Percentiles rank a stretch among this genome's conserved stretches.
Conservation (phyloP, 345 rosid genomes). For the Citrus glauca region DNA sequence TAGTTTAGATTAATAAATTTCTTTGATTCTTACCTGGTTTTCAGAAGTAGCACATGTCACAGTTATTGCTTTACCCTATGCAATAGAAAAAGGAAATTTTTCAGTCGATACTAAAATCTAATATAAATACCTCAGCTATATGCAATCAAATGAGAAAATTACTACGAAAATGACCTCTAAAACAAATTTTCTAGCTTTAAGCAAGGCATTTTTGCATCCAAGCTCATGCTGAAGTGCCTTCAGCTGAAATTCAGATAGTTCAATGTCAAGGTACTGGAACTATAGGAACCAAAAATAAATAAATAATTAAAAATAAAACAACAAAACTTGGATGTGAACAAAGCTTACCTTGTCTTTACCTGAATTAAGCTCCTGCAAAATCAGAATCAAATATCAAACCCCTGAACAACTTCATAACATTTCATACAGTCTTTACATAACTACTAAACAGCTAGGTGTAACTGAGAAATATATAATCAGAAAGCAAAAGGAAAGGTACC, state of each 20-base stretch:
- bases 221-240: slow-evolving; percentile 66
- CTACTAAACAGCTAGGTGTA: neutral
- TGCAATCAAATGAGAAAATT: slow-evolving; percentile 3
- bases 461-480: slow-evolving; percentile 7
- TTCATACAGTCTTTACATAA: neutral
- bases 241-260: slow-evolving; percentile 41
- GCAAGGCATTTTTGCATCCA: slow-evolving; percentile 55
- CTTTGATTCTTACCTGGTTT: slow-evolving; percentile 26
- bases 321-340: slow-evolving; percentile 8
- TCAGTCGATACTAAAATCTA: slow-evolving; percentile 8
- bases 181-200: slow-evolving; percentile 35
- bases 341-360: slow-evolving; percentile 59
- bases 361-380: slow-evolving; percentile 65
- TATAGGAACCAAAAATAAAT: neutral
- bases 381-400: slow-evolving; percentile 16
- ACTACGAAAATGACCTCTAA: slow-evolving; percentile 21
- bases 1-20: neutral
- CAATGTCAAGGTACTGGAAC: slow-evolving; percentile 14
- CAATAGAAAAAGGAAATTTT: slow-evolving; percentile 7
- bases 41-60: slow-evolving; percentile 19
- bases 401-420: slow-evolving; percentile 3
- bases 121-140: neutral
- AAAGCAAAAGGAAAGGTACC: slow-evolving; percentile 31
- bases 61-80: slow-evolving; percentile 31
- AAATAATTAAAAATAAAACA: neutral